Evolutionary conservation across 208 protist species (phyloP).

Genomic region (Wallacemonas sp.): DNA sequence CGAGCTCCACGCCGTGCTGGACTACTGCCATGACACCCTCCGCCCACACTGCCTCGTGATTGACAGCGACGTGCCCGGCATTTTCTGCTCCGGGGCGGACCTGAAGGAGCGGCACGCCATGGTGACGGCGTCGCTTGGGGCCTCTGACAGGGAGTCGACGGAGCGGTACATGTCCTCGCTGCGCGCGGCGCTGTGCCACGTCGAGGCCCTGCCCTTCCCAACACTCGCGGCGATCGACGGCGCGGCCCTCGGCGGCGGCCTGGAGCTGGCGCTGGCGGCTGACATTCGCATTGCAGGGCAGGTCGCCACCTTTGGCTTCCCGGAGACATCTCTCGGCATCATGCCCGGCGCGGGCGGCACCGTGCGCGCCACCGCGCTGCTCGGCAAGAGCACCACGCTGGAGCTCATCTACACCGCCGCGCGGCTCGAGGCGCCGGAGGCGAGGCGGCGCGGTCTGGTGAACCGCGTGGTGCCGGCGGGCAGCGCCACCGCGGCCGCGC

Average conservation of each 20-base stretch:
- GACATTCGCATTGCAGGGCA: constrained; percentile 79
- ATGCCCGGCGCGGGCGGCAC: constrained; percentile 94
- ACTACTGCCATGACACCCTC: constrained; percentile 30
- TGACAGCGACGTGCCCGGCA: constrained; percentile 55
- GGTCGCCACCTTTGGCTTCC: constrained; percentile 64
- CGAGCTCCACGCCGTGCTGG: constrained; percentile 45
- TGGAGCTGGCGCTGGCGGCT: constrained; percentile 85
- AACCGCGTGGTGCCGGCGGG: constrained; percentile 66
- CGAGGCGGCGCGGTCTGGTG: constrained; percentile 72
- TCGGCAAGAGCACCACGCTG: constrained; percentile 85
- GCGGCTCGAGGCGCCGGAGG: constrained; percentile 48
- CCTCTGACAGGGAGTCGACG: constrained; percentile 52
- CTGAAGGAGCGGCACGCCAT: constrained; percentile 75
- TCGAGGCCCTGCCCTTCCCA: constrained; percentile 81
- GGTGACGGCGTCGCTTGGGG: constrained; percentile 63
- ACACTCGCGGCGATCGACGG: constrained; percentile 88
- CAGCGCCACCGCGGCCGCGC: constrained; percentile 29
- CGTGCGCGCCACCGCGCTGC: constrained; percentile 68
- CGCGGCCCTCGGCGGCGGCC: constrained; percentile 88
- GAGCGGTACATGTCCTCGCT: constrained; percentile 71
- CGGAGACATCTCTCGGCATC: constrained; percentile 90
- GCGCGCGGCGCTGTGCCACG: constrained; percentile 61
- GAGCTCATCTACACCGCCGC: constrained; percentile 91
- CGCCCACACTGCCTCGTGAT: constrained; percentile 65
- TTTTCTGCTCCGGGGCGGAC: constrained; percentile 84